Percentiles rank a stretch among this genome's conserved stretches.
phyloP scores from a whole-genome alignment of 1,139 yeast species.

The Citeromyces hawaiiensis region DNA sequence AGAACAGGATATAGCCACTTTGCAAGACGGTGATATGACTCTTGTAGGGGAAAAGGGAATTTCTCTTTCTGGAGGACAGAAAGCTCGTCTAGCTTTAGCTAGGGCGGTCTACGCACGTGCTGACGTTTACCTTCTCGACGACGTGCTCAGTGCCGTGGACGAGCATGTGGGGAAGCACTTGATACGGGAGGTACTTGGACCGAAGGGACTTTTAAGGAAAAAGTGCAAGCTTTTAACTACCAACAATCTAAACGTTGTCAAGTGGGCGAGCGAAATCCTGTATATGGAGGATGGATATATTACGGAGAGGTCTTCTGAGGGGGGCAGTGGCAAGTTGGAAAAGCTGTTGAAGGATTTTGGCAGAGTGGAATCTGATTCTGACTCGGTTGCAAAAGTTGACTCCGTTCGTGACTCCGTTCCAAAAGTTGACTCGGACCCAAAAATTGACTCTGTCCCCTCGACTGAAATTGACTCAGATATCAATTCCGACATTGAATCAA shows the following conservation, averaged over 20 bases:
- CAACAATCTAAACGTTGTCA: slow-evolving; percentile 62
- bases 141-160: slow-evolving; percentile 73
- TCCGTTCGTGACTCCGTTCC: no score
- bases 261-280: slow-evolving; percentile 53
- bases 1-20: slow-evolving; percentile 47
- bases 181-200: slow-evolving; percentile 42
- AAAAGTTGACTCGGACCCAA: no score
- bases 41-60: slow-evolving; percentile 88
- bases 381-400: no score
- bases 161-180: slow-evolving; percentile 71
- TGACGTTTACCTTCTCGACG: slow-evolving; percentile 71
- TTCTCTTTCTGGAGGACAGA: slow-evolving; percentile 83
- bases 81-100: slow-evolving; percentile 75
- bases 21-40: slow-evolving; percentile 77
- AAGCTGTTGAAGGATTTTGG: slow-evolving; percentile 70
- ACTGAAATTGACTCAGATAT: slow-evolving; percentile 4
- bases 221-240: slow-evolving; percentile 74
- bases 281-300: slow-evolving; percentile 69
- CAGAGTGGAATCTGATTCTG: slow-evolving; percentile 23
- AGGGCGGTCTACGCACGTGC: slow-evolving; percentile 82
- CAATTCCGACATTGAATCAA: slow-evolving; percentile 9
- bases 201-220: slow-evolving; percentile 50
- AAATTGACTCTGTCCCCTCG: neutral
- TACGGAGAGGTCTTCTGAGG: slow-evolving; percentile 56
- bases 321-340: slow-evolving; percentile 39